Evolutionary conservation across 768 basidiomycete genomes (phyloP).

Genomic region (Trametes coccinea): DNA sequence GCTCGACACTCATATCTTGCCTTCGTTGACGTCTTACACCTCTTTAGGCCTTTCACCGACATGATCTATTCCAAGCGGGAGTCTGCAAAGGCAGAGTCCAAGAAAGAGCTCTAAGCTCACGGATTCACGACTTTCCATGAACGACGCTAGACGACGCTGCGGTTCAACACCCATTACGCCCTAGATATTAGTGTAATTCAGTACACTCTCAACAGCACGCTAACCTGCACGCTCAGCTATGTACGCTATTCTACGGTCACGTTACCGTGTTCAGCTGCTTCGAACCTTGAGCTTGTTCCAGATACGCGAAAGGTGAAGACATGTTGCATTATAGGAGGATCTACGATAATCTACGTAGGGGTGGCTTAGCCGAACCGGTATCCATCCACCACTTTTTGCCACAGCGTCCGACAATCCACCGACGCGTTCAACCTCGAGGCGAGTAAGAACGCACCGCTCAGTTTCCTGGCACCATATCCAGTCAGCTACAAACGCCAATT

Average conservation of each 20-base stretch:
- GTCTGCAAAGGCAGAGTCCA: conserved; percentile 26
- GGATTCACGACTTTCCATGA: background rate
- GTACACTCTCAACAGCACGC: conserved; percentile 21
- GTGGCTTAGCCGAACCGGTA: conserved; percentile 34
- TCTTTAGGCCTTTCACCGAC: conserved; percentile 69
- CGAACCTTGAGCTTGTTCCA: background rate
- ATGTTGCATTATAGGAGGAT: background rate
- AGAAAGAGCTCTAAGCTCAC: conserved; percentile 33
- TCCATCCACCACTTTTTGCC: conserved; percentile 63
- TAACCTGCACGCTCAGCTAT: background rate
- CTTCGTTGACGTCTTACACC: background rate
- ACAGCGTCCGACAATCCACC: conserved; percentile 72
- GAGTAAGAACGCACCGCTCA: conserved; percentile 80
- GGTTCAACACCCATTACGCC: conserved; percentile 21
- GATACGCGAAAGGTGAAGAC: background rate
- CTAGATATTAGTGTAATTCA: conserved; percentile 19
- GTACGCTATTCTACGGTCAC: background rate
- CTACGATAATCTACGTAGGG: background rate
- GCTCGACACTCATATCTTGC: background rate
- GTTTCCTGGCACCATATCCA: conserved; percentile 51
- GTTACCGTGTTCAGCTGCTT: background rate
- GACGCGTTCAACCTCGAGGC: conserved; percentile 73
- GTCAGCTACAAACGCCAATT: background rate
- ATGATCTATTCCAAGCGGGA: conserved; percentile 74
- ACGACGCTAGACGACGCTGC: background rate